Evolutionary conservation across 1,284 basidiomycete genomes (phyloP).

Genomic region (Cerioporus squamosus): DNA sequence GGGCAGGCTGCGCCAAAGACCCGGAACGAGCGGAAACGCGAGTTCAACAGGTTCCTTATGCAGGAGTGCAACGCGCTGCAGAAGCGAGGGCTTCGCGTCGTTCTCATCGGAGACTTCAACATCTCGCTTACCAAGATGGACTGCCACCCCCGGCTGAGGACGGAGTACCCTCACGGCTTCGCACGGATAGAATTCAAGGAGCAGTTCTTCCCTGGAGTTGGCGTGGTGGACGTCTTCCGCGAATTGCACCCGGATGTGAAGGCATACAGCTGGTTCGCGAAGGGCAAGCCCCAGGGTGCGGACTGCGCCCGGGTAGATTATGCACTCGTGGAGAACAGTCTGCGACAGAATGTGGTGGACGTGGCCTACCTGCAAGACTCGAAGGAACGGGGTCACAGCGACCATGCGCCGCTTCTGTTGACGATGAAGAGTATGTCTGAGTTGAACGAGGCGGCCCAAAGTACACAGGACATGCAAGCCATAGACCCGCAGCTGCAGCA

Average conservation of each 20-base stretch:
- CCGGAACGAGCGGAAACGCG: slow-evolving; percentile 34
- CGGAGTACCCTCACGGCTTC: slow-evolving; percentile 30
- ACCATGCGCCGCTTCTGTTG: slow-evolving; percentile 30
- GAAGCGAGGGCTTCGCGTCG: slow-evolving; percentile 27
- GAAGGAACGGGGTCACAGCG: slow-evolving; percentile 30
- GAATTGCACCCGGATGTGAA: slow-evolving; percentile 21
- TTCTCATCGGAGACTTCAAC: slow-evolving; percentile 35
- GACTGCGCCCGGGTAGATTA: slow-evolving; percentile 33
- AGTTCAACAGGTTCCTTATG: slow-evolving; percentile 32
- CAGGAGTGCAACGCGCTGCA: slow-evolving; percentile 29
- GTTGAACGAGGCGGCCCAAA: background rate
- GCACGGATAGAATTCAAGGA: slow-evolving; percentile 31
- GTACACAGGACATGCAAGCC: background rate
- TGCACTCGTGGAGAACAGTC: slow-evolving; percentile 26
- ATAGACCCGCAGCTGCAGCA: background rate
- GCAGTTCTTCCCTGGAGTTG: slow-evolving; percentile 25
- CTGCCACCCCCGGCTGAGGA: slow-evolving; percentile 30
- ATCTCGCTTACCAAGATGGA: slow-evolving; percentile 28
- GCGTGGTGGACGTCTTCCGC: slow-evolving; percentile 30
- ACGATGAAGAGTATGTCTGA: slow-evolving; percentile 23
- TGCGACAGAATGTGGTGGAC: slow-evolving; percentile 24
- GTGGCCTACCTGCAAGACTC: slow-evolving; percentile 28
- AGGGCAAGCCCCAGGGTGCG: slow-evolving; percentile 31
- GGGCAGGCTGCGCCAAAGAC: slow-evolving; percentile 27
- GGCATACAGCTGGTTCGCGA: slow-evolving; percentile 34